Evolutionary conservation across 768 basidiomycete species (phyloP), one percentile per base, ranked within the genome.

Genomic region (Dictyophora rubrovolvata): DNA sequence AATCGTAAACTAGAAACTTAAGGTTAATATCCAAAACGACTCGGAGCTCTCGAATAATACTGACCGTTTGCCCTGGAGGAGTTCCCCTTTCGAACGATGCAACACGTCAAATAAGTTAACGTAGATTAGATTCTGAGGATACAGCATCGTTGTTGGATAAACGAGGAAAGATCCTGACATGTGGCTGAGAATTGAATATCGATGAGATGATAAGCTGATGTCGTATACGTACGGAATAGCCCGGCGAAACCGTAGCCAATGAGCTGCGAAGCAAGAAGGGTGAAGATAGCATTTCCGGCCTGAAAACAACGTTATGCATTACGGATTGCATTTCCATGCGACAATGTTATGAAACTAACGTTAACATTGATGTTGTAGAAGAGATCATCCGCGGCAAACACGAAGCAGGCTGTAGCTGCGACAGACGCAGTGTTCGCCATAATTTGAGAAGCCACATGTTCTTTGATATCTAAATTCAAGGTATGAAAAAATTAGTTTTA

Each of bases 351-450:
- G n/a, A 11, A 22, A 33, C 55, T 21, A 46, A 56, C 55, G 42
- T 56, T 56, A 21, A 56, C 42, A 48, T 36, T 56, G 34, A 56
- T 56, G 55, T 48, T 48, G 37, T 56, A 56, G 55, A 56, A 56
- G 1, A 56, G 42, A 48, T 56, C 55, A 21, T 56, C 55, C 12
- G 55, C 37, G 9, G 55, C 55, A 47, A 56, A 56, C n/a, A 56
- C 55, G 21, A 56, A 48, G 34, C 55, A 56, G 9, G 55, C 55
- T 2, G 21, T 17, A 21, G 55, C 55, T 21, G 55, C 55, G 11
- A 37, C 55, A 21, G 55, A 37, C 12, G 55, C 55, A 11, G 55
- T 56, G 37, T 48, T 56, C 11, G 55, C 55, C 55, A 56, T 56
- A 16, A 56, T 56, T 46, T 56, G 55, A 46, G 55, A 36, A 46